Percentiles rank a stretch among this genome's conserved stretches.
These are phyloP conservation scores for Clavariopsis aquatica DNA, from an alignment of 495 filamentous ascomycete genomes.

Conservation along the genomic window DNA sequence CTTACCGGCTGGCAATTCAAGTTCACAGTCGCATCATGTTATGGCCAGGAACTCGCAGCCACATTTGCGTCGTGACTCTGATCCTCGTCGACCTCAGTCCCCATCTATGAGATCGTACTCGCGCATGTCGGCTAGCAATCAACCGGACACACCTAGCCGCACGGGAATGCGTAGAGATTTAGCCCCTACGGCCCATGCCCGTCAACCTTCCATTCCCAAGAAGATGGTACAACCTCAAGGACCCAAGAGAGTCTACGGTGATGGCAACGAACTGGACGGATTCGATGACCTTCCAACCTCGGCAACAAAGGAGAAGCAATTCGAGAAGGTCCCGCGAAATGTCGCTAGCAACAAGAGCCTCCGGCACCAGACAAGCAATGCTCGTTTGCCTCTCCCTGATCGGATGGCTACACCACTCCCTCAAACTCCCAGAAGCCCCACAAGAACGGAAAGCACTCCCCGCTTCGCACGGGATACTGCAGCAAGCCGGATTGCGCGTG, in stretches of 20 bases:
- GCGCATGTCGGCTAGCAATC: conserved; percentile 53
- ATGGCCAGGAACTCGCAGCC: conserved; percentile 67
- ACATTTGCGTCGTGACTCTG: conserved; percentile 71
- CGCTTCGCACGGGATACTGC: conserved; percentile 93
- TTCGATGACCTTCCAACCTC: conserved; percentile 97
- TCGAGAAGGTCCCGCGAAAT: conserved; percentile 67
- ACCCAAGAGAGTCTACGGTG: conserved; percentile 75
- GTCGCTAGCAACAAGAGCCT: conserved; percentile 65
- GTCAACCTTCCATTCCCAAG: conserved; percentile 60
- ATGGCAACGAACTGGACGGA: conserved; percentile 85
- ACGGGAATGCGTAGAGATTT: conserved; percentile 43
- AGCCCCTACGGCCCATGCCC: conserved; percentile 50
- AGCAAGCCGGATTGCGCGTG: conserved; percentile 83
- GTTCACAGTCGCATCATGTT: conserved; percentile 76
- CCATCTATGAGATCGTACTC: conserved; percentile 52
- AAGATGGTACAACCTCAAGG: conserved; percentile 69
- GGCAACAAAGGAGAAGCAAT: conserved; percentile 74
- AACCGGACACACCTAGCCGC: conserved; percentile 50
- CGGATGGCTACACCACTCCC: conserved; percentile 53
- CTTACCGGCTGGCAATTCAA: conserved; percentile 73
- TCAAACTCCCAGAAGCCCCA: conserved; percentile 55
- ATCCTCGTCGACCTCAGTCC: conserved; percentile 60
- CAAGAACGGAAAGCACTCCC: conserved; percentile 60
- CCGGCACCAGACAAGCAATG: conserved; percentile 39
- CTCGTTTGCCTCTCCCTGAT: conserved; percentile 32